phyloP scores from a whole-genome alignment of 208 protist species.

The Borovskyia barvae region DNA sequence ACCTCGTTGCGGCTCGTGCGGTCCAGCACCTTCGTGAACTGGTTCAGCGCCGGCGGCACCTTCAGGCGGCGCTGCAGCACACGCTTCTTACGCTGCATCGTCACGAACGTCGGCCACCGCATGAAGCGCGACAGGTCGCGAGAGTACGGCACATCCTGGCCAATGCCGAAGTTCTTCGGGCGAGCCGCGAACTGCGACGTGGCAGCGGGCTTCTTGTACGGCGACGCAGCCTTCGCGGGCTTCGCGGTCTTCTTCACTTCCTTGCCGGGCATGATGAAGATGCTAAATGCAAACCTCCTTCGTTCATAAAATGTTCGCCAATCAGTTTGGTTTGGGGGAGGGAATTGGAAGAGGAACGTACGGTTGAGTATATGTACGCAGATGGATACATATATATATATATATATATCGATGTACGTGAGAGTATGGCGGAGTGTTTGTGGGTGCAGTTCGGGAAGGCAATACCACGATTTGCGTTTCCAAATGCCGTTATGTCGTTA shows the following conservation, averaged over 20 bases:
- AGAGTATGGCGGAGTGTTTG: too few relatives aligned
- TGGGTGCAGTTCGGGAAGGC: too few relatives aligned
- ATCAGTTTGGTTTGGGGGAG: too few relatives aligned
- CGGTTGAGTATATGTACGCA: too few relatives aligned
- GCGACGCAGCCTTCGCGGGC: conserved; percentile 70
- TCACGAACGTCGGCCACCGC: conserved; percentile 98
- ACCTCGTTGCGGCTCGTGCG: conserved; percentile 95
- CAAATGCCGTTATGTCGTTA: too few relatives aligned
- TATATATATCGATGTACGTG: too few relatives aligned
- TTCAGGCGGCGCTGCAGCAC: conserved; percentile 98
- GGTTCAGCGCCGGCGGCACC: conserved; percentile 90
- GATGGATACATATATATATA: too few relatives aligned
- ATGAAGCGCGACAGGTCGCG: conserved; percentile 98
- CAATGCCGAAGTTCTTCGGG: conserved; percentile 92
- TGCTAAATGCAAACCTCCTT: too few relatives aligned
- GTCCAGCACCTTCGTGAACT: conserved; percentile 93
- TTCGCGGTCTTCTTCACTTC: conserved; percentile 80
- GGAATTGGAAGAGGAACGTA: too few relatives aligned
- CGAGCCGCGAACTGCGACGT: conserved; percentile 72
- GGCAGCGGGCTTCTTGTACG: conserved; percentile 70
- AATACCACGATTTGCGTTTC: too few relatives aligned
- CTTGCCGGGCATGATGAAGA: conserved; percentile 73
- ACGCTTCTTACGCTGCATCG: conserved; percentile 97
- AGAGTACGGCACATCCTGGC: conserved; percentile 92
- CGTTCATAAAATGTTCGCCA: too few relatives aligned